Evolutionary conservation across 108 stramenopile genomes (phyloP).

Genomic region (Phaeodactylum tricornutum): DNA sequence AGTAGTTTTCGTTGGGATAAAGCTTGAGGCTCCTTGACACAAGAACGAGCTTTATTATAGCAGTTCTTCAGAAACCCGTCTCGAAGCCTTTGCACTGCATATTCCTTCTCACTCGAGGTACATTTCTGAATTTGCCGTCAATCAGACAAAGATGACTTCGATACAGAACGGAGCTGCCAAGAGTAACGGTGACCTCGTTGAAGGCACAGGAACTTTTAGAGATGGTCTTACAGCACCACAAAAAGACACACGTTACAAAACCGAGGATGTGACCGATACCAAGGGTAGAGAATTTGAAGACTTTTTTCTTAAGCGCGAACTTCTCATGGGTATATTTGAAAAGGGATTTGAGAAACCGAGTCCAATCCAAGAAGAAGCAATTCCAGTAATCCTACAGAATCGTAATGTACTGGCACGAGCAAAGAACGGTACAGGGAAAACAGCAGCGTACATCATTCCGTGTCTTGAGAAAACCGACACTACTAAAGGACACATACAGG

Average conservation of each 20-base stretch:
- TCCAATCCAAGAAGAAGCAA: conserved; percentile 97
- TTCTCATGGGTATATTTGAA: conserved; percentile 98
- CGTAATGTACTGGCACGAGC: conserved; percentile 95
- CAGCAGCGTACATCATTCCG: conserved; percentile 98
- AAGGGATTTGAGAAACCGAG: conserved; percentile 98
- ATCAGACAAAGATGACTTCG: background rate
- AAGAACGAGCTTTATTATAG: too few species aligned
- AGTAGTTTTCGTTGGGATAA: too few species aligned
- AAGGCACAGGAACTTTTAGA: conserved; percentile 68
- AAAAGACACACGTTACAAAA: conserved; percentile 86
- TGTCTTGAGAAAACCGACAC: conserved; percentile 96
- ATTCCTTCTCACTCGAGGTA: too few species aligned
- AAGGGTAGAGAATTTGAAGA: conserved; percentile 98
- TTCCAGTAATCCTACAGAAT: conserved; percentile 94
- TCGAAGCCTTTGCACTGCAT: too few species aligned
- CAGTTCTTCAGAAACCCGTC: too few species aligned
- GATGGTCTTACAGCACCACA: conserved; percentile 73
- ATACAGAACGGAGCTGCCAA: conserved; percentile 2
- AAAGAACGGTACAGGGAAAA: conserved; percentile 98
- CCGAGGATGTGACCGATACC: conserved; percentile 93
- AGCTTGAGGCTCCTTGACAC: too few species aligned
- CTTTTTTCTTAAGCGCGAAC: conserved; percentile 92
- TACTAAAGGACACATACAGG: conserved; percentile 73
- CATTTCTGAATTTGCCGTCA: too few species aligned
- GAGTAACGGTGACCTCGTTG: conserved; percentile 18